phyloP scores from a whole-genome alignment of 495 filamentous ascomycete species.

The Cercophora sp. region DNA sequence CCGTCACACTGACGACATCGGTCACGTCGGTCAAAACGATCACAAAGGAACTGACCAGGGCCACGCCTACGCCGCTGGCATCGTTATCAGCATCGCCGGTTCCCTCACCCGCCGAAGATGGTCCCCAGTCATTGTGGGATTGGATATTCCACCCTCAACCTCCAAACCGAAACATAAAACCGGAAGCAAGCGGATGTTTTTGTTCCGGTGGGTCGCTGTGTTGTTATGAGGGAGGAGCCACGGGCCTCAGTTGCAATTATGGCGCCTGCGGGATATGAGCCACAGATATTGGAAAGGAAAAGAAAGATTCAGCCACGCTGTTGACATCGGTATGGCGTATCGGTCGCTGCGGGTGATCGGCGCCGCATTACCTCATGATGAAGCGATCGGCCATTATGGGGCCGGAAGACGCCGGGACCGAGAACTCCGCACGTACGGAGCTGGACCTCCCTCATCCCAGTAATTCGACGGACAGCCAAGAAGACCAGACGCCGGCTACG shows the following conservation, averaged over 20 bases:
- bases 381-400: too few relatives aligned
- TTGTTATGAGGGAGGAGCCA: conserved; percentile 7
- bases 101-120: not conserved
- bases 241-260: conserved; percentile 12
- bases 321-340: too few relatives aligned
- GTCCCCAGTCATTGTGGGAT: not conserved
- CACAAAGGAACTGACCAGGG: not conserved
- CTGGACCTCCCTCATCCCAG: too few relatives aligned
- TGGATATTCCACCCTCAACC: not conserved
- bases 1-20: not conserved
- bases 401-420: too few relatives aligned
- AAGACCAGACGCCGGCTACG: too few relatives aligned
- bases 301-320: too few relatives aligned
- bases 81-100: not conserved
- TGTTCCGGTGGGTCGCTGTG: conserved; percentile 19
- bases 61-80: not conserved
- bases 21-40: not conserved
- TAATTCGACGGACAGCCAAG: too few relatives aligned
- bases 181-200: conserved; percentile 9
- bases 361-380: too few relatives aligned
- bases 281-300: not conserved
- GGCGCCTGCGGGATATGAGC: conserved; percentile 14
- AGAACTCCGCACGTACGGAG: too few relatives aligned
- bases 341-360: too few relatives aligned
- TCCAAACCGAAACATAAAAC: not conserved